Percentiles rank a stretch among this genome's conserved stretches.
phyloP scores from a whole-genome alignment of 345 rosid genomes.

The Noccaea caerulescens region DNA sequence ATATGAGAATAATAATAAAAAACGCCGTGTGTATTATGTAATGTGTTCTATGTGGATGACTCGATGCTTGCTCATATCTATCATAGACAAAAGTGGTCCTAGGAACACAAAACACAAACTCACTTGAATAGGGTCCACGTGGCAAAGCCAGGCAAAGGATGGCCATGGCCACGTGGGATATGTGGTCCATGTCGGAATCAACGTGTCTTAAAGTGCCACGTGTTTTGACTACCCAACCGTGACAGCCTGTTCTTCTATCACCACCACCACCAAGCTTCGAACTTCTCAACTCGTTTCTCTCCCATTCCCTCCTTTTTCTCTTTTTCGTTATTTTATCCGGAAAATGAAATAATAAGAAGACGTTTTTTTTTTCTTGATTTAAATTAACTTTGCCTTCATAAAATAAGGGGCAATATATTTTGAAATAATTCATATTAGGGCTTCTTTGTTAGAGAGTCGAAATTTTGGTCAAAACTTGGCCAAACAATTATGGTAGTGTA shows the following conservation, averaged over 20 bases:
- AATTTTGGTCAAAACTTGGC: neutral
- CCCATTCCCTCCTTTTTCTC: no score
- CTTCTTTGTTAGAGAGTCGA: no score
- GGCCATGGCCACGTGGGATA: conserved; percentile 44
- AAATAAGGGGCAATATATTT: no score
- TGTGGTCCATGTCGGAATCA: conserved; percentile 39
- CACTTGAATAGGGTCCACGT: conserved; percentile 32
- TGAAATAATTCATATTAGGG: neutral
- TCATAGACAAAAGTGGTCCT: conserved; percentile 40
- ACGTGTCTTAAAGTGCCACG: conserved; percentile 42
- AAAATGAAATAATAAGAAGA: neutral
- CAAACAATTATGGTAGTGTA: no score
- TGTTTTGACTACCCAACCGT: conserved; percentile 20
- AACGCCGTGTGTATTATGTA: conserved; percentile 36
- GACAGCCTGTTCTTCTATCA: conserved; percentile 37
- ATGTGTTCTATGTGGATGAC: conserved; percentile 21
- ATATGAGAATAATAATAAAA: neutral
- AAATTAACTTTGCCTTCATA: neutral
- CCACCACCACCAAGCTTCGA: conserved; percentile 9
- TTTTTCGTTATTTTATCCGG: no score
- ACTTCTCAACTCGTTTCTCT: conserved; percentile 14
- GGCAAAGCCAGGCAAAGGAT: conserved; percentile 39
- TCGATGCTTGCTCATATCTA: conserved; percentile 14
- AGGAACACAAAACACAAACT: conserved; percentile 41
- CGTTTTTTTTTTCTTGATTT: neutral